Conservation (phyloP, 1,139 yeast genomes). For the Magnusiomyces suaveolens region DNA sequence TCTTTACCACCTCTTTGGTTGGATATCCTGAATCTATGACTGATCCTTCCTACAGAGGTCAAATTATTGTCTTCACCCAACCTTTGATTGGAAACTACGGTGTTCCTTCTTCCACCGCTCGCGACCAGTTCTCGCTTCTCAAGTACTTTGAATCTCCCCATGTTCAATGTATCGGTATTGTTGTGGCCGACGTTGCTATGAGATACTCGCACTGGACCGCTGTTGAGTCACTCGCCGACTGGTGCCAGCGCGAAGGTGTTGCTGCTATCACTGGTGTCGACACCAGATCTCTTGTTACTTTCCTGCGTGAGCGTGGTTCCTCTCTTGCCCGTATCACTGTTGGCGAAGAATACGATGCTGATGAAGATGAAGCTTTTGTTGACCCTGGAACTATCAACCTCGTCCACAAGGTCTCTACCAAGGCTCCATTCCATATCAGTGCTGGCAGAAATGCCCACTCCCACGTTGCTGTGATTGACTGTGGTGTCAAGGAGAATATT, state of each 20-base stretch:
- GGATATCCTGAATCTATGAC: conserved; percentile 99
- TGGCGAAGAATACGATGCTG: conserved; percentile 86
- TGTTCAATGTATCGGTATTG: conserved; percentile 90
- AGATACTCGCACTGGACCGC: conserved; percentile 98
- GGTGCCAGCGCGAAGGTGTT: conserved; percentile 95
- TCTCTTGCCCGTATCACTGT: conserved; percentile 81
- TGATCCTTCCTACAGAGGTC: conserved; percentile 94
- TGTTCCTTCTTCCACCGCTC: conserved; percentile 74
- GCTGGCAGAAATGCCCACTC: conserved; percentile 45
- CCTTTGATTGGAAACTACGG: conserved; percentile 97
- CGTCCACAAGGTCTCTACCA: conserved; percentile 90
- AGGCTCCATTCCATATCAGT: conserved; percentile 82
- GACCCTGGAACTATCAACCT: conserved; percentile 89
- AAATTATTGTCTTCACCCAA: conserved; percentile 90
- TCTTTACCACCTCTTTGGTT: conserved; percentile 90
- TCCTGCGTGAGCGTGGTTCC: conserved; percentile 91
- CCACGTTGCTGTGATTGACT: conserved; percentile 88
- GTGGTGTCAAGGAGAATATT: conserved; percentile 97
- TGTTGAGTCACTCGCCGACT: conserved; percentile 83
- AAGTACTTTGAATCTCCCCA: conserved; percentile 87
- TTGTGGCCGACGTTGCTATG: conserved; percentile 91
- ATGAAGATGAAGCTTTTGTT: conserved; percentile 81
- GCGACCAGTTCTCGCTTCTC: conserved; percentile 75
- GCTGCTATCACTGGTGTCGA: conserved; percentile 97
- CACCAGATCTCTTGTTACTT: conserved; percentile 86